Base-by-base conservation (phyloP, 768 basidiomycete genomes). In the Hericium erinaceus region DNA sequence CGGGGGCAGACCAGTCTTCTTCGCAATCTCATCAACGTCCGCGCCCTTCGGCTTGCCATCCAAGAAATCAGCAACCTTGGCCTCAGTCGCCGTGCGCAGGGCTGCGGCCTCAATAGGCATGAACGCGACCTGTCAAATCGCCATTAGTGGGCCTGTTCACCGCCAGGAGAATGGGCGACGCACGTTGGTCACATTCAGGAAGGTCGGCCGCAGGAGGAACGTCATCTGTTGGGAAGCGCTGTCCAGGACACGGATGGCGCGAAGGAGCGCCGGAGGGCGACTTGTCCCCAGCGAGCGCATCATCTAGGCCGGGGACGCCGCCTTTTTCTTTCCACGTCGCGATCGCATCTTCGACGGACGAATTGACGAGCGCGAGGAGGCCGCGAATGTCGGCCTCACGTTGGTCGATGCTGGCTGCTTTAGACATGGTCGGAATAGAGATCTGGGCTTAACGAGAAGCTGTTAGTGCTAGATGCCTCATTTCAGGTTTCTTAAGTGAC, bases 51-150 rank as follows among this genome's bases (percentile, higher is more conserved):
- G 71, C n/a, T 66, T 61, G 15, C 68, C 66, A 7, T 65, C 57
- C 26, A 79, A 68, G 20, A 69, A 63, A 57, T 78, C 76, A 0
- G 77, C 66, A 24, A 78, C 66, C 52, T 70, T 70, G 48, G 71
- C 70, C 16, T 68, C 64, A 15, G 67, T 52, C 1, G 66, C 74
- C 12, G 75, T 70, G 13, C 66, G 67, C n/a, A 76, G 54, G 40
- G 69, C 72, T 8, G 70, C 67, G 8, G n/a, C 15, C 20, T 53
- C 52, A n/a, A 22, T 48, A 48, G 20, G 59, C 58, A 28, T 56
- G 33, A 26, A n/a, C 20, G 58, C 64, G 56, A 13, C 44, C 38
- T 37, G 15, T 20, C 15, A 22, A 39, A 9, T 16, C 20, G 8
- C 16, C 39, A 28, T 26, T 9, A 33, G 33, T 33, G 33, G 33